A percentile compares a stretch with the other conserved stretches of the same genome.
These are phyloP conservation scores for Huntiella bhutanensis DNA, from an alignment of 2,329 filamentous ascomycete genomes.

Conservation along the genomic window DNA sequence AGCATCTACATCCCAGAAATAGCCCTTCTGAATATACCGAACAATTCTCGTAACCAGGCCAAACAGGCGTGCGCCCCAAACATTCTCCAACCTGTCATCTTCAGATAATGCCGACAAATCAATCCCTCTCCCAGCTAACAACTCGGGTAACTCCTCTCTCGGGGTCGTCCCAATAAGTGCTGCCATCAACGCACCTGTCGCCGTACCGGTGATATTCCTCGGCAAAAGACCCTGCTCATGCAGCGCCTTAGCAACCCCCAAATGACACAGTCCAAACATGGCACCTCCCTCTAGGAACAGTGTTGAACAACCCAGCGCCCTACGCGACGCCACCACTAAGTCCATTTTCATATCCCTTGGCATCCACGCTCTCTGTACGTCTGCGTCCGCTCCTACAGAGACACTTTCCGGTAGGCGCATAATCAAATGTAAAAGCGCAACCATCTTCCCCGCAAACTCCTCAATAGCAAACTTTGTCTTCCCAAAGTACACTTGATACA, in stretches of 20 bases:
- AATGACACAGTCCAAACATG: constrained; percentile 77
- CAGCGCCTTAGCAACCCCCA: constrained; percentile 78
- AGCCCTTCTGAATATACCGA: constrained; percentile 57
- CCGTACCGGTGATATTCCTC: constrained; percentile 78
- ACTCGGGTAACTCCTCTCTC: constrained; percentile 60
- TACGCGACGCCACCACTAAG: constrained; percentile 68
- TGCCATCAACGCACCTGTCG: constrained; percentile 75
- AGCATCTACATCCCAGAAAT: constrained; percentile 66
- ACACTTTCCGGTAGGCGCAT: constrained; percentile 33
- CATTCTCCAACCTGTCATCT: constrained; percentile 14
- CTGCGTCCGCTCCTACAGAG: constrained; percentile 21
- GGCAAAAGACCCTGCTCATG: constrained; percentile 66
- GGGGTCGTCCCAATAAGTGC: constrained; percentile 76
- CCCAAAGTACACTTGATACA: constrained; percentile 72
- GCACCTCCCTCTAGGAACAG: constrained; percentile 77
- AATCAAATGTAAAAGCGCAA: constrained; percentile 63
- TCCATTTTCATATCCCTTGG: constrained; percentile 57
- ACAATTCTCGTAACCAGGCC: constrained; percentile 47
- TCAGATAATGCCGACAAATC: constrained; percentile 60
- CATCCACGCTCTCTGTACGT: constrained; percentile 28
- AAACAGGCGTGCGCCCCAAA: constrained; percentile 8
- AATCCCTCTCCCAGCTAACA: constrained; percentile 63
- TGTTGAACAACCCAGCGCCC: constrained; percentile 72
- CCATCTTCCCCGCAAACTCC: constrained; percentile 72
- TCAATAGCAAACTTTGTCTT: constrained; percentile 84